A percentile compares a stretch with the other conserved stretches of the same genome.
phyloP scores from a whole-genome alignment of 108 stramenopile species.

The Conticribra guillardii region DNA sequence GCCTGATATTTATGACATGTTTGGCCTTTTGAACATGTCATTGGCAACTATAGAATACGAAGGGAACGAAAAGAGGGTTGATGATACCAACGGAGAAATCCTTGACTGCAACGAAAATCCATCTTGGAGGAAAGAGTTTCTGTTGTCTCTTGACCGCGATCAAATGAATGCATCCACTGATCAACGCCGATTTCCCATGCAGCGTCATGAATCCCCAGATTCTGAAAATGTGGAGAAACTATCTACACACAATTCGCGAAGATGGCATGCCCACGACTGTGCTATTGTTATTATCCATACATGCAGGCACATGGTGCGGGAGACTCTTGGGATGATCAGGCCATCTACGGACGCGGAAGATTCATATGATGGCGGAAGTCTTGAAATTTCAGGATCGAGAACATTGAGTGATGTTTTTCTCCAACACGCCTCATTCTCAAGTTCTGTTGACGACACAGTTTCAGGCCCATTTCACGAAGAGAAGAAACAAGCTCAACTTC shows the following conservation, averaged over 20 bases:
- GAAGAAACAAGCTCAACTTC: constrained; percentile 9
- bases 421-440: constrained; percentile 18
- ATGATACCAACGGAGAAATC: constrained; percentile 37
- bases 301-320: constrained; percentile 77
- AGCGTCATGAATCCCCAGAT: constrained; percentile 19
- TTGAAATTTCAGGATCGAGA: constrained; percentile 32
- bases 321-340: constrained; percentile 63
- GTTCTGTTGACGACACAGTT: constrained; percentile 19
- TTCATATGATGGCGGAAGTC: constrained; percentile 11
- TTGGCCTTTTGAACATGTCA: constrained; percentile 75
- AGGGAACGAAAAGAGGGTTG: constrained; percentile 60
- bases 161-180: constrained; percentile 40
- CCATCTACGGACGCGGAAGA: constrained; percentile 29
- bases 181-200: constrained; percentile 7
- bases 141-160: constrained; percentile 52
- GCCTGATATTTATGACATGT: constrained; percentile 79
- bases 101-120: constrained; percentile 34
- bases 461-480: constrained; percentile 21
- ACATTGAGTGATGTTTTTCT: constrained; percentile 33
- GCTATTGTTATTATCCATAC: constrained; percentile 76
- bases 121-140: constrained; percentile 70
- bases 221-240: constrained; percentile 2
- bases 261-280: constrained; percentile 86
- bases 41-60: constrained; percentile 84
- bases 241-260: constrained; percentile 66